Evolutionary conservation across 1,139 yeast species (phyloP), one percentile per base, ranked within the genome.

Genomic region (Debaryomyces psychrophilus): DNA sequence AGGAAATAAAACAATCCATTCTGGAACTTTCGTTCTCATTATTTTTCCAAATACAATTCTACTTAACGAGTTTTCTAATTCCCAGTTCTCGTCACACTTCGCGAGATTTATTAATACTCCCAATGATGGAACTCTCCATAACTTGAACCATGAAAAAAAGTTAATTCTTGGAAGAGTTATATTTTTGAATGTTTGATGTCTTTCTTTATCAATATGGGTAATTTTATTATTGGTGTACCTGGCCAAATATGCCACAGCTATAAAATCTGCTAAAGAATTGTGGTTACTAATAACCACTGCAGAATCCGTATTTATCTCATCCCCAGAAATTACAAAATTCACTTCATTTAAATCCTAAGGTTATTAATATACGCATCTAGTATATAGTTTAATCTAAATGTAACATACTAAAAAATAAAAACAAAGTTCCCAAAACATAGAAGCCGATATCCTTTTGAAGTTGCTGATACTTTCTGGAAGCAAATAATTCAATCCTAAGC

Each of bases 1-100:
- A 0, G 95, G 93, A 50, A 86, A 86, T 8, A 84, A 51, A 1
- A 79, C 76, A 4, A 83, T 55, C 88, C 88, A 83, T 52, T 76
- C 76, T 2, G 75, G 70, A 15, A 52, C 53, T 34, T 60, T 68
- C 27, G 72, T 67, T 6, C 41, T 46, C 6, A 64, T 28, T 8
- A 72, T 47, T 15, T 58, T 50, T 1, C 56, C 47, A 43, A 74
- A 71, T 23, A 68, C 55, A 4, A 49, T 38, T 2, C 53, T 55
- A 26, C 60, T 59, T 20, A 71, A 55, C 20, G 57, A 57, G 3
- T 64, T 54, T 40, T 76, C 79, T 38, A 82, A 59, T 50, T 79
- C 82, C 88, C 88, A 83, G 52, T 83, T 83, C 51, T 83, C 89
- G 56, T 83, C 87, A 42, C 78, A 69, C 45, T 71, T 74, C 4